Conservation (phyloP, 805 yeast species). For the Candida verbasci region DNA sequence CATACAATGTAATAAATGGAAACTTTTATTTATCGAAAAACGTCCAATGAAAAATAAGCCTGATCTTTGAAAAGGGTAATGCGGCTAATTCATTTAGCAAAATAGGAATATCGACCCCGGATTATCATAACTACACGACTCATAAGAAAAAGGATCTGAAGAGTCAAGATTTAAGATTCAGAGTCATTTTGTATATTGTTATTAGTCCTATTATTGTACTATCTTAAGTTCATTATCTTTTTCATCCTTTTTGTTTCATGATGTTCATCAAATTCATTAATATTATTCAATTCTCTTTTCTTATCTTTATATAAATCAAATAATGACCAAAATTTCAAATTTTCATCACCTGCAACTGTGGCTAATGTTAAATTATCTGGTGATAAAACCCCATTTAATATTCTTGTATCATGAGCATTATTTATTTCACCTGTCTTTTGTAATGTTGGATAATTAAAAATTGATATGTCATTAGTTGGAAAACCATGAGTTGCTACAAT, state of each 20-base stretch:
- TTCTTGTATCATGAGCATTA: slow-evolving; percentile 87
- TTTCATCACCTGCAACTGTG: slow-evolving; percentile 95
- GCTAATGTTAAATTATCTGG: slow-evolving; percentile 91
- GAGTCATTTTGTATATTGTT: too few species aligned
- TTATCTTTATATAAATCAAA: slow-evolving; percentile 52
- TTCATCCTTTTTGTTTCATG: slow-evolving; percentile 18
- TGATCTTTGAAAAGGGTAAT: too few species aligned
- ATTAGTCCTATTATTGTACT: slow-evolving; percentile 1
- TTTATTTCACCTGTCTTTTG: slow-evolving; percentile 83
- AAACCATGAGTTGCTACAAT: slow-evolving; percentile 92
- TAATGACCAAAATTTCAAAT: slow-evolving; percentile 88
- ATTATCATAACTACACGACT: too few species aligned
- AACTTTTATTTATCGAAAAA: too few species aligned
- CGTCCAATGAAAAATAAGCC: background rate
- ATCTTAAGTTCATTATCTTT: slow-evolving; percentile 24
- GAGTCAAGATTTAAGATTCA: background rate
- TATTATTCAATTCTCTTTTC: slow-evolving; percentile 16
- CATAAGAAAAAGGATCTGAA: too few species aligned
- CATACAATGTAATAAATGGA: slow-evolving; percentile 1
- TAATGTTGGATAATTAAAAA: slow-evolving; percentile 82
- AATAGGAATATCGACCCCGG: background rate
- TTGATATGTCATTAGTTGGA: slow-evolving; percentile 78
- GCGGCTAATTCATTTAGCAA: background rate
- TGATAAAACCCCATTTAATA: slow-evolving; percentile 74
- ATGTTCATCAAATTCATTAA: slow-evolving; percentile 11